These are phyloP conservation scores for Pyronema domesticum DNA, from an alignment of 495 filamentous ascomycete genomes.

Conservation along the genomic window DNA sequence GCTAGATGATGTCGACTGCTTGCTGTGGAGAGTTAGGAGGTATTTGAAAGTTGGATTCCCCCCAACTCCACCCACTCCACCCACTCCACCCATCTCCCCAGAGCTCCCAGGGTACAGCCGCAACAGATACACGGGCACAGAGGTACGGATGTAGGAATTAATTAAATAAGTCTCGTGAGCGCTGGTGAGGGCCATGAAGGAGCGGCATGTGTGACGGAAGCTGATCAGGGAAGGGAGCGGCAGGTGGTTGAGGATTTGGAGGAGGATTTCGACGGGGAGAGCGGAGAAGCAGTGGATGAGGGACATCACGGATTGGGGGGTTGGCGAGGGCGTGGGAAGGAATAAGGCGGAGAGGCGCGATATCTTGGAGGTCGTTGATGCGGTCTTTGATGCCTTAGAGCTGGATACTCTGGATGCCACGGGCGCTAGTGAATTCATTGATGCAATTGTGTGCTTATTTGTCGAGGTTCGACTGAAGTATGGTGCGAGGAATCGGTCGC, in stretches of 20 bases:
- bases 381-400: no score
- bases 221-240: slow-evolving; percentile 18
- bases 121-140: slow-evolving; percentile 16
- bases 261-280: slow-evolving; percentile 20
- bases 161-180: slow-evolving; percentile 20
- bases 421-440: no score
- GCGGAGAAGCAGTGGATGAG: slow-evolving; percentile 18
- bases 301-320: no score
- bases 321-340: no score
- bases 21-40: slow-evolving; percentile 18
- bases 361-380: no score
- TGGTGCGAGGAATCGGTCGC: no score
- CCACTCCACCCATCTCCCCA: no score
- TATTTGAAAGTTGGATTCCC: slow-evolving; percentile 16
- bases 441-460: no score
- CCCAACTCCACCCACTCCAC: no score
- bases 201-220: slow-evolving; percentile 16
- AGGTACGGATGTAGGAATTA: slow-evolving; percentile 20
- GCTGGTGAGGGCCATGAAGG: slow-evolving; percentile 17
- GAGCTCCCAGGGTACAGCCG: slow-evolving; percentile 12
- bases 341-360: no score
- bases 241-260: slow-evolving; percentile 17
- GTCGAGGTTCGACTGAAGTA: no score
- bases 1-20: slow-evolving; percentile 17
- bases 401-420: no score